These are phyloP conservation scores for Eragrostis tef DNA, from an alignment of 202 grass and related monocot genomes.

Conservation along the genomic window DNA sequence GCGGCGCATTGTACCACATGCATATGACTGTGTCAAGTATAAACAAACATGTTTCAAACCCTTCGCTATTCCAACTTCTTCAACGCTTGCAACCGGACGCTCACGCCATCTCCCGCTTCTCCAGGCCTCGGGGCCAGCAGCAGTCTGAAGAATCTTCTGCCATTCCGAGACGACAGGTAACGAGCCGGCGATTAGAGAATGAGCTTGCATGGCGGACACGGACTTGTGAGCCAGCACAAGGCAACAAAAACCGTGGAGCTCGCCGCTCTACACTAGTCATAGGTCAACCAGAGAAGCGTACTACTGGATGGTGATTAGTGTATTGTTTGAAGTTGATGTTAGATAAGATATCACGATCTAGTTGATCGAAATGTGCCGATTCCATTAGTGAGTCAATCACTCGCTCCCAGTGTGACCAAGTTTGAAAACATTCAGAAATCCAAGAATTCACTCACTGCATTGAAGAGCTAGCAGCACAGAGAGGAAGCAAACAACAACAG, in stretches of 20 bases:
- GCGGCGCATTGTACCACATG: slow-evolving; percentile 21
- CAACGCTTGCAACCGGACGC: slow-evolving; percentile 64
- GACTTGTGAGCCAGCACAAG: slow-evolving; percentile 42
- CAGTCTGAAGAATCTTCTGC: slow-evolving; percentile 47
- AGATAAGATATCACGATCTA: not conserved
- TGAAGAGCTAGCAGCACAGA: slow-evolving; percentile 45
- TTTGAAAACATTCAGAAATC: slow-evolving; percentile 9
- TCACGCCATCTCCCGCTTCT: slow-evolving; percentile 50
- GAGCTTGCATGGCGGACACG: slow-evolving; percentile 33
- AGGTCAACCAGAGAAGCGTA: slow-evolving; percentile 27
- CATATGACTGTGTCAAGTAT: not conserved
- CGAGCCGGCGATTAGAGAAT: slow-evolving; percentile 25
- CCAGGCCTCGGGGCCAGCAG: slow-evolving; percentile 12
- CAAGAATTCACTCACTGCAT: slow-evolving; percentile 8
- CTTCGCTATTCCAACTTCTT: slow-evolving; percentile 20
- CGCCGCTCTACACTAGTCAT: slow-evolving; percentile 4
- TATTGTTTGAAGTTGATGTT: not conserved
- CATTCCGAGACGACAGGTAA: slow-evolving; percentile 63
- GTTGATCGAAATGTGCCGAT: not conserved
- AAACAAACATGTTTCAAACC: slow-evolving; percentile 29
- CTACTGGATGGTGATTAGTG: not conserved
- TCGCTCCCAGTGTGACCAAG: not conserved
- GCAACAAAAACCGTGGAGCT: slow-evolving; percentile 8
- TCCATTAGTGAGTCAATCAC: not conserved
- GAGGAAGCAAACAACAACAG: slow-evolving; percentile 42